Evolutionary conservation across 2,329 filamentous ascomycete genomes (phyloP), one percentile per base, ranked within the genome.

Genomic region (Alternaria longipes): DNA sequence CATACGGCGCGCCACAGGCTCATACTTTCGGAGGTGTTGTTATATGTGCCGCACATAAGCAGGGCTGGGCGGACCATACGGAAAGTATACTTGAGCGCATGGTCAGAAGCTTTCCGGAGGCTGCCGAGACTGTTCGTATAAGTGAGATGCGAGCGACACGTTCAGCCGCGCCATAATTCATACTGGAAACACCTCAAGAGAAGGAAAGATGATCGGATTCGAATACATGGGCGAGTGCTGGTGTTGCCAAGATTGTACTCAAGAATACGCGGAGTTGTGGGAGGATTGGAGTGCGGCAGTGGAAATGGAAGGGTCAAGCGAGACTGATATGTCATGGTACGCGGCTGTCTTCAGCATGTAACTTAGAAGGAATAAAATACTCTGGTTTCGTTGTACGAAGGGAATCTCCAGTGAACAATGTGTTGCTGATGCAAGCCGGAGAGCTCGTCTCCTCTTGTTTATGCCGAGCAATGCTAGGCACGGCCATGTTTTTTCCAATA

Each of bases 1-100:
- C 18, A 8, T 56, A 56, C 4, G 42, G 42, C 22, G 53, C 53
- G 20, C 44, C 42, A 5, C 42, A 56, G 44, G 32, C 42, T 22
- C 44, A 56, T 56, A 41, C 44, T 8, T 56, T 56, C 28, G 44
- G 53, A 1, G 44, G 44, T 24, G 42, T 40, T 8, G 24, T 26
- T 6, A 8, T 49, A 12, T 56, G 53, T 38, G 3, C n/a, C 11
- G 22, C n/a, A 4, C 32, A 32, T 30, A 22, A 56, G 18, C 53
- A 56, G 34, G 6, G 6, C 1, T 56, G 53, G 53, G 53, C 4
- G 3, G 34, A 38, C 2, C 46, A 24, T 4, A 49, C 44, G 4
- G 53, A 56, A 22, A 49, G 12, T 14, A 32, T 56, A 32, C 42
- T 56, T n/a, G 7, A 56, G 44, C 53, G 53, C 24, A 56, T 56